These are phyloP conservation scores for Papiliotrema laurentii DNA, from an alignment of 1,284 basidiomycete genomes.

Conservation along the genomic window DNA sequence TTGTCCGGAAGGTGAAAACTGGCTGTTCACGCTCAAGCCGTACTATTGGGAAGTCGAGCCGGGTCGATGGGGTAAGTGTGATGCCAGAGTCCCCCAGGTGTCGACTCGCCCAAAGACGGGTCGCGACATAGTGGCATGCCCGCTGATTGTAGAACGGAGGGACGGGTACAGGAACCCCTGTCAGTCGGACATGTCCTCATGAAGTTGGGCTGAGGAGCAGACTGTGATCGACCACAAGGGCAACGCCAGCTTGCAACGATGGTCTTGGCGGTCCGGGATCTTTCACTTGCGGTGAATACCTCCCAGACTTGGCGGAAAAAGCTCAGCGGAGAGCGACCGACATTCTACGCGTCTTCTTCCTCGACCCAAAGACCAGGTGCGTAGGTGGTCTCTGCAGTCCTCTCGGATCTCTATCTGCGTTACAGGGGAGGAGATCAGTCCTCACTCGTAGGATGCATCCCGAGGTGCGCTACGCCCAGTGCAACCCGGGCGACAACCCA, in stretches of 20 bases:
- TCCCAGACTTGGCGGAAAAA: conserved; percentile 7
- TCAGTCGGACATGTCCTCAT: conserved; percentile 7
- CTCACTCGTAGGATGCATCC: conserved; percentile 32
- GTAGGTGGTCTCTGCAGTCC: neutral
- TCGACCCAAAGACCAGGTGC: conserved; percentile 24
- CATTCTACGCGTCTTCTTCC: conserved; percentile 32
- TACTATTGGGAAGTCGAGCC: conserved; percentile 28
- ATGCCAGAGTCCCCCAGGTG: neutral
- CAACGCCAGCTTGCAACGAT: conserved; percentile 27
- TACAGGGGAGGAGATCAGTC: too few relatives aligned
- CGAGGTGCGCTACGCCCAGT: conserved; percentile 30
- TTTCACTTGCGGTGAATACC: conserved; percentile 16
- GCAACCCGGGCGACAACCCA: conserved; percentile 18
- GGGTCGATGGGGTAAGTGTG: conserved; percentile 25
- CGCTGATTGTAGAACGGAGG: conserved; percentile 18
- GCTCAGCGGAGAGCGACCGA: conserved; percentile 8
- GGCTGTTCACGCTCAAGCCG: conserved; percentile 31
- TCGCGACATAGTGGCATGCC: too few relatives aligned
- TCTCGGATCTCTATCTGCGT: neutral
- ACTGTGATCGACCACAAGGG: conserved; percentile 24
- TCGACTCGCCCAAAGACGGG: neutral
- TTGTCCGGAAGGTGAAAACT: conserved; percentile 24
- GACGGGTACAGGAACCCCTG: conserved; percentile 37
- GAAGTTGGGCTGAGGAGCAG: conserved; percentile 6
- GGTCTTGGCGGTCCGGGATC: conserved; percentile 14